Percentiles rank a stretch among this genome's conserved stretches.
These are phyloP conservation scores for Lactifluus volemus DNA, from an alignment of 768 basidiomycete genomes.

Conservation along the genomic window DNA sequence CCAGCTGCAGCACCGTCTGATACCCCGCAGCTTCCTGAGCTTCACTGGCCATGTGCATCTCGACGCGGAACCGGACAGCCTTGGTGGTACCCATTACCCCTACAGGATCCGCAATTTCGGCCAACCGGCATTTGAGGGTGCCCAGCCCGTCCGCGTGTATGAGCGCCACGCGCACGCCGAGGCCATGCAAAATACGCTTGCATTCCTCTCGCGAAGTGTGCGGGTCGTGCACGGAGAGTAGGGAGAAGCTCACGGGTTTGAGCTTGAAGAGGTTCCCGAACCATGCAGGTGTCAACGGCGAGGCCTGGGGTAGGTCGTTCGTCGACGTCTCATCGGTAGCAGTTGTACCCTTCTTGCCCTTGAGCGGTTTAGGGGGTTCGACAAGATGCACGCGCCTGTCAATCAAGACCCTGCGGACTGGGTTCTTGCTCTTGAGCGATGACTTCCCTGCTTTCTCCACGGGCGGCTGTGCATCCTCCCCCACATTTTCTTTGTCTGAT, in stretches of 20 bases:
- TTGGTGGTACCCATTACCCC: conserved; percentile 51
- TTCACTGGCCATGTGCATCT: conserved; percentile 42
- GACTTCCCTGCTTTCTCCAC: conserved; percentile 28
- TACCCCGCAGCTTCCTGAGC: conserved; percentile 39
- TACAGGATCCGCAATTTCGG: conserved; percentile 52
- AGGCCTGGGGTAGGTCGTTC: conserved; percentile 34
- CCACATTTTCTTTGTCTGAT: conserved; percentile 54
- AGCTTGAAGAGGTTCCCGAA: conserved; percentile 84
- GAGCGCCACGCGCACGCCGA: conserved; percentile 61
- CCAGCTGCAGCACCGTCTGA: conserved; percentile 51
- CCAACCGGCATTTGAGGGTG: conserved; percentile 67
- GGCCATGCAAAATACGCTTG: conserved; percentile 56
- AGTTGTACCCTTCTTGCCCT: conserved; percentile 30
- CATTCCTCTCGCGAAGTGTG: conserved; percentile 68
- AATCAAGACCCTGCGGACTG: conserved; percentile 20
- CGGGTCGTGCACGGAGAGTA: conserved; percentile 51
- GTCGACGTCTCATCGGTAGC: conserved; percentile 11
- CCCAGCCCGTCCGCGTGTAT: conserved; percentile 56
- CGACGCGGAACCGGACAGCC: conserved; percentile 75
- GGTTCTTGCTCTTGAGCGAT: conserved; percentile 32
- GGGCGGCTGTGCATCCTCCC: not conserved
- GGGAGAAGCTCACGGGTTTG: conserved; percentile 51
- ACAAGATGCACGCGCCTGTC: conserved; percentile 43
- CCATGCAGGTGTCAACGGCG: conserved; percentile 53
- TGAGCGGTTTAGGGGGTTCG: conserved; percentile 32